Conservation (phyloP, 768 basidiomycete genomes). For the Hydnomerulius pinastri region DNA sequence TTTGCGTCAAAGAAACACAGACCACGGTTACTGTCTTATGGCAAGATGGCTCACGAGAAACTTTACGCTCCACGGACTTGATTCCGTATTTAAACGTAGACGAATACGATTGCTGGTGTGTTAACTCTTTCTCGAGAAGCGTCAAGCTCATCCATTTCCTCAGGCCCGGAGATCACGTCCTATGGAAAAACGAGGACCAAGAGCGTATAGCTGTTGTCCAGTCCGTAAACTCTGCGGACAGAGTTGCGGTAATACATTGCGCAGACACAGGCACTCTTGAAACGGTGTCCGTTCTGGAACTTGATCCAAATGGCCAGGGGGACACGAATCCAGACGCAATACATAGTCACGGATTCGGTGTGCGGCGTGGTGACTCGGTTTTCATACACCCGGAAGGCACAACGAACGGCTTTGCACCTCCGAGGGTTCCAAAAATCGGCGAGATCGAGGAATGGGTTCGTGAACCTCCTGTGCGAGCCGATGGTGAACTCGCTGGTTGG, state of each 20-base stretch:
- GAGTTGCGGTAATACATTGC: constrained; percentile 69
- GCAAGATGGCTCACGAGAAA: constrained; percentile 82
- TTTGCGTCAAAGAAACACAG: constrained; percentile 68
- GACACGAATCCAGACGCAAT: constrained; percentile 48
- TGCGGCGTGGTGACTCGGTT: constrained; percentile 82
- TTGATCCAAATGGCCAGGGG: constrained; percentile 79
- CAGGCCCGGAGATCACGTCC: constrained; percentile 90
- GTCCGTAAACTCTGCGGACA: constrained; percentile 67
- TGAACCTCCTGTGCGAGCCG: constrained; percentile 50
- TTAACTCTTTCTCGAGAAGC: constrained; percentile 1
- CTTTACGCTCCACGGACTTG: constrained; percentile 58
- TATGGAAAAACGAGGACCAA: constrained; percentile 78
- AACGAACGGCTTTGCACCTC: constrained; percentile 71
- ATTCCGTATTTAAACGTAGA: constrained; percentile 87
- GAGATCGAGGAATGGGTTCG: constrained; percentile 82
- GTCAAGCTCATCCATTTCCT: constrained; percentile 10
- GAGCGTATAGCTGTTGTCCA: constrained; percentile 74
- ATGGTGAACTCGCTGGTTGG: constrained; percentile 66
- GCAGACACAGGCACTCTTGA: constrained; percentile 55
- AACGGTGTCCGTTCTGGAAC: constrained; percentile 80
- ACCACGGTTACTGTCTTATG: constrained; percentile 77
- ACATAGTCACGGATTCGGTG: constrained; percentile 66
- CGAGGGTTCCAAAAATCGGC: constrained; percentile 81
- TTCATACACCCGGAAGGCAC: constrained; percentile 70
- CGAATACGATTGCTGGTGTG: constrained; percentile 89